Base-by-base conservation (phyloP, 441 rosid species). In the Adansonia gregorii region DNA sequence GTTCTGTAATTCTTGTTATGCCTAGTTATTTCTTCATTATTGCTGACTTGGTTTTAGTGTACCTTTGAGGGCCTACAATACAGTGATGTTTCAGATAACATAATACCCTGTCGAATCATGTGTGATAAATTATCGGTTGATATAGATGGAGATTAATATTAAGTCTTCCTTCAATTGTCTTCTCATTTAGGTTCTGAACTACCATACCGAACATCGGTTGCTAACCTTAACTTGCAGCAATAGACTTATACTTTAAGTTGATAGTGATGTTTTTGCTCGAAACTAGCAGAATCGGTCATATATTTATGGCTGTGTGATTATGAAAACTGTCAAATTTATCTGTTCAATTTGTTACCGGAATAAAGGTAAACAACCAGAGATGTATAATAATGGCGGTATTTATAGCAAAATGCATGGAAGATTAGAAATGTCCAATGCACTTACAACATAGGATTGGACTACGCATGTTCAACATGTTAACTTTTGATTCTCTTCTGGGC, bases 311-410 rank as follows among this genome's bases (percentile, higher is more conserved):
- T 17, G 70, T 3, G 0, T n/a, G 22, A 66, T 17, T 8, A n/a
- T n/a, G 70, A 17, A 66, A 66, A 8, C 2, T n/a, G 51, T 17
- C 70, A 66, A 66, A 66, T 41, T 65, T 39, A 12, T 66, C 22
- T 2, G 35, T 68, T 48, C 31, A 48, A 1, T 48, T 48, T 45
- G 39, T 19, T 17, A 20, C 17, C 43, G n/a, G 35, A 67, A 41
- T 15, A 31, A 61, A 63, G 17, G n/a, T 3, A 41, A 67, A 67
- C 14, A 67, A 43, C 1, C 10, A 6, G 46, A 27, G 17, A 14
- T 31, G 0, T 31, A 2, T 31, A 6, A 63, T 15, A 63, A 31
- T 6, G 46, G 8, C 15, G 4, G 3, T 27, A 3, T 31, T 39
- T 63, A 31, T 31, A 6, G 12, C 66, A 24, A 8, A 60, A 31